A percentile compares a stretch with the other conserved stretches of the same genome.
Conservation (phyloP, 768 basidiomycete species). For the Boletus tylopilopsis region DNA sequence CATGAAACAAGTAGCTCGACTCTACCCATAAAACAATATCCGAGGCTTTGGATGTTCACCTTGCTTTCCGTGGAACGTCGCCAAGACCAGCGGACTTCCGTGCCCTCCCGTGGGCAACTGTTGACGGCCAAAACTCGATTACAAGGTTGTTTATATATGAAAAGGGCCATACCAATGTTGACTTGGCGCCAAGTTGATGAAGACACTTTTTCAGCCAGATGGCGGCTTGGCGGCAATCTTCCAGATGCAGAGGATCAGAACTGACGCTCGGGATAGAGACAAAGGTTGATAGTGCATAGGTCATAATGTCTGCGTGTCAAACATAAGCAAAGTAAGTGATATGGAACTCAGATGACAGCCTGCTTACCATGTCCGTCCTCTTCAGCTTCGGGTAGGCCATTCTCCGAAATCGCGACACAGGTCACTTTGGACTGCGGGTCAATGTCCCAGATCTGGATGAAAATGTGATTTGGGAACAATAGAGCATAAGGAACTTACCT, state of each 20-base stretch:
- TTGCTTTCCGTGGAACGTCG: conserved; percentile 75
- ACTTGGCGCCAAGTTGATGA: conserved; percentile 80
- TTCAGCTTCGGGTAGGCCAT: conserved; percentile 5
- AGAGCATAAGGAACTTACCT: conserved; percentile 42
- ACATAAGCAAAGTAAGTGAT: conserved; percentile 8
- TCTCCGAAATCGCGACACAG: not conserved
- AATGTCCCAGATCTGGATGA: conserved; percentile 52
- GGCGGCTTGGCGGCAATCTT: conserved; percentile 92
- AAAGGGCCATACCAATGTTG: conserved; percentile 54
- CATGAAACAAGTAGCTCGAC: not conserved
- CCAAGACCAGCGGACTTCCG: conserved; percentile 85
- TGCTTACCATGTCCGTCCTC: conserved; percentile 22
- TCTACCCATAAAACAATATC: conserved; percentile 87
- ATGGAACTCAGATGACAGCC: not conserved
- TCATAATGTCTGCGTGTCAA: conserved; percentile 54
- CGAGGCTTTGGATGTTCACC: conserved; percentile 58
- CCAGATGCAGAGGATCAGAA: conserved; percentile 57
- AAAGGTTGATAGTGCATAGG: conserved; percentile 80
- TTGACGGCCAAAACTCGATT: not conserved
- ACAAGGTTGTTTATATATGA: not conserved
- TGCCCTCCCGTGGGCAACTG: conserved; percentile 77
- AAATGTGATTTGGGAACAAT: not conserved
- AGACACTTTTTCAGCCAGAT: conserved; percentile 90
- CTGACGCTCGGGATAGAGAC: conserved; percentile 87
- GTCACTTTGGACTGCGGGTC: conserved; percentile 18